Base-by-base conservation (phyloP, 495 filamentous ascomycete species). In the Hypoxylon subgilvum region DNA sequence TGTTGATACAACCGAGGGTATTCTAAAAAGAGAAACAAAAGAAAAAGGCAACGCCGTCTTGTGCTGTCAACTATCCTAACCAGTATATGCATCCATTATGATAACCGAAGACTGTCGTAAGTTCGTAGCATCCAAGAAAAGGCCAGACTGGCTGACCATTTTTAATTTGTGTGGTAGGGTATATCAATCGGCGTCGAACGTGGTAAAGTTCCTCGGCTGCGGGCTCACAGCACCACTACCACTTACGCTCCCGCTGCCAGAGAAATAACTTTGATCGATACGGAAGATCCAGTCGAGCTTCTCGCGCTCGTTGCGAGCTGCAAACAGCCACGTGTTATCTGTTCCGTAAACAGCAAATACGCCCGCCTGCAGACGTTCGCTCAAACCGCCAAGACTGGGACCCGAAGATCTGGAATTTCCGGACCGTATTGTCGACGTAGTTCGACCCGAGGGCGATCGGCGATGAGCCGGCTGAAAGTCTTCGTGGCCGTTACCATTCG, bases 261-360 rank as follows among this genome's bases (percentile, higher is more conserved):
- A 69, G 45, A 63, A 64, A 53, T 73, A 79, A 34, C 73, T 76
- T 62, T 86, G 82, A 60, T 86, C 84, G 52, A 96, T 88, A 66
- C 85, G 86, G 62, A 90, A 76, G 62, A 97, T 94, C 94, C 94
- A 98, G 67, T 97, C 92, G 18, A 91, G 84, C 76, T 95, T 96
- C 66, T 96, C 91, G 10, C 84, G 76, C 75, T 96, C 92, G 51
- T 83, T 90, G 40, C 91, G 78, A 35, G 90, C 89, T 18, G 90
- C 90, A 74, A 99, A 97, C 44, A 99, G 77, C 83, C 89, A 99
- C 30, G 92, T 95, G 65, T 96, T 96, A 65, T 93, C 85, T 54
- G 86, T 87, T 30, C 90, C 93, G 68, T 96, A 97, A 39, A 99
- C 84, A 9, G 95, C 94, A 78, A 93, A 98, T 30, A 97, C 86